Evolutionary conservation across 352 stramenopile species (phyloP).

Genomic region (Phytophthora pini): DNA sequence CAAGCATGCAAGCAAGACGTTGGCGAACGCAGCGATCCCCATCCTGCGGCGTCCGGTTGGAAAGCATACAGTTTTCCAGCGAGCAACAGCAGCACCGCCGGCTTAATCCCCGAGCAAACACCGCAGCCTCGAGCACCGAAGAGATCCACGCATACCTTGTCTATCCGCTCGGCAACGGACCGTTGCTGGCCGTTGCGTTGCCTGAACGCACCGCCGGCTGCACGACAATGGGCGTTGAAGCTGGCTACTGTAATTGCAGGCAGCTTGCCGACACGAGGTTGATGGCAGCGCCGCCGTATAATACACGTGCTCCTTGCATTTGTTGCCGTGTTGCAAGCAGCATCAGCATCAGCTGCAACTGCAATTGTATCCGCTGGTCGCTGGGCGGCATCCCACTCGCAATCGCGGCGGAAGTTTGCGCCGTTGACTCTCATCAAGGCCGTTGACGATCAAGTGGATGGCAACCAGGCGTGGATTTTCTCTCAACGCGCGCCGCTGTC

Average conservation of each 20-base stretch:
- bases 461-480: slow-evolving; percentile 29
- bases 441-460: slow-evolving; percentile 25
- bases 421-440: slow-evolving; percentile 8
- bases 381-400: slow-evolving; percentile 14
- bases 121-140: too few species aligned
- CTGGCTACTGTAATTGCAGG: neutral
- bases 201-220: neutral
- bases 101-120: too few species aligned
- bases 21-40: neutral
- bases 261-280: too few species aligned
- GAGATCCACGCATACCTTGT: neutral
- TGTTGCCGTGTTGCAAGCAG: neutral
- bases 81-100: neutral
- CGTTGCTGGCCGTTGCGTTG: slow-evolving; percentile 7
- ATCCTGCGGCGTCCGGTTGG: neutral
- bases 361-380: neutral
- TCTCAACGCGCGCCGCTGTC: slow-evolving; percentile 28
- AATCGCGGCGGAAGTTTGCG: slow-evolving; percentile 34
- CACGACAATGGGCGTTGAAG: slow-evolving; percentile 3
- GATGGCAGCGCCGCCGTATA: neutral
- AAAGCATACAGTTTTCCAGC: slow-evolving; percentile 4
- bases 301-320: neutral
- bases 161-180: slow-evolving; percentile 5
- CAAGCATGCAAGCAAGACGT: slow-evolving; percentile 8
- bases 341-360: neutral